These are phyloP conservation scores for Gracilaria gracilis DNA, from an alignment of 23 red algal species.

Conservation along the genomic window DNA sequence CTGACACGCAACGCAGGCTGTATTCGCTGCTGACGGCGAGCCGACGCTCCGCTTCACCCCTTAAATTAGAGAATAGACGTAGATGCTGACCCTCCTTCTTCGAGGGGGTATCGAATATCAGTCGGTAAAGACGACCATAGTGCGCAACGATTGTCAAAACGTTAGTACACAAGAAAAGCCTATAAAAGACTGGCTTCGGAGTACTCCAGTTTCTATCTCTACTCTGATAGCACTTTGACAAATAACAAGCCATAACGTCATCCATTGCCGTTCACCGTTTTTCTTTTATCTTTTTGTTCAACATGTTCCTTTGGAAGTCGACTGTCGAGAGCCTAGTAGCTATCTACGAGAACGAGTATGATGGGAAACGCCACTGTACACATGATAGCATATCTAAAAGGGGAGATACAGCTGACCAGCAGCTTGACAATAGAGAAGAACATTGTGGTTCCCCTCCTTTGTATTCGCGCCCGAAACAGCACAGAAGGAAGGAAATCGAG, in stretches of 20 bases:
- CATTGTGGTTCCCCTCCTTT: neutral
- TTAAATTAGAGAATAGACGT: too few species aligned
- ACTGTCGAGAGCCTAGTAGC: neutral
- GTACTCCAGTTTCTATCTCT: neutral
- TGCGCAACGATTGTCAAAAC: too few species aligned
- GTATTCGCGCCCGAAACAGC: neutral
- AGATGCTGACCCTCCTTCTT: too few species aligned
- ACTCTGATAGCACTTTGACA: neutral
- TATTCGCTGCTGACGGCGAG: too few species aligned
- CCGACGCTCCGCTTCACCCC: too few species aligned
- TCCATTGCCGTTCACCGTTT: neutral
- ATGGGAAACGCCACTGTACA: neutral
- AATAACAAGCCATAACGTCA: neutral
- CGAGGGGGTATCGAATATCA: too few species aligned
- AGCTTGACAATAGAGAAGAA: neutral
- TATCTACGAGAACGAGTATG: neutral
- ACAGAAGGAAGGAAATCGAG: neutral
- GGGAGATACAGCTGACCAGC: too few species aligned
- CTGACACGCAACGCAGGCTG: too few species aligned
- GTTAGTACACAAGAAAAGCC: neutral
- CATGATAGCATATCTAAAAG: too few species aligned
- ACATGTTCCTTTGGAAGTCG: neutral
- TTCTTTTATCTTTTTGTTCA: neutral
- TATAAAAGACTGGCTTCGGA: neutral
- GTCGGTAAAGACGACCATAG: too few species aligned